These are phyloP conservation scores for Talaromyces sp. DNA, from an alignment of 2,329 filamentous ascomycete species.

Conservation along the genomic window DNA sequence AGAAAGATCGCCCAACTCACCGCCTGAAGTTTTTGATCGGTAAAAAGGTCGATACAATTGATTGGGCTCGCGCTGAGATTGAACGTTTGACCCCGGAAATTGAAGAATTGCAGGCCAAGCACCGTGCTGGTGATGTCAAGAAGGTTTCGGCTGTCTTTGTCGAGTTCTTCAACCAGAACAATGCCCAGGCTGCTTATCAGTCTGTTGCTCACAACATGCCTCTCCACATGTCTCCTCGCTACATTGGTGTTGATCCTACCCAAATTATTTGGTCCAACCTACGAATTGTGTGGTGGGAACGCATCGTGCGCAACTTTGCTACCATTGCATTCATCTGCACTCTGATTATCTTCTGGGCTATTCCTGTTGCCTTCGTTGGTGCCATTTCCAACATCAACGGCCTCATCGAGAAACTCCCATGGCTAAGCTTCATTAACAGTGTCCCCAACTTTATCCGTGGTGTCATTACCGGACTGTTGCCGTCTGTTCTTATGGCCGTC, in stretches of 20 bases:
- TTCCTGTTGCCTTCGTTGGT: slow-evolving; percentile 73
- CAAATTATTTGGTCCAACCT: slow-evolving; percentile 83
- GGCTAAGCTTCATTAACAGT: slow-evolving; percentile 65
- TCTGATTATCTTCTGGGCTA: slow-evolving; percentile 81
- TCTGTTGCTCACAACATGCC: slow-evolving; percentile 80
- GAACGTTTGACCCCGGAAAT: slow-evolving; percentile 68
- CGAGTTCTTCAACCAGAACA: slow-evolving; percentile 76
- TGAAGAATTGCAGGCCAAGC: slow-evolving; percentile 60
- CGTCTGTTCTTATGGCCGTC: slow-evolving; percentile 69
- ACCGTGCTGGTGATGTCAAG: slow-evolving; percentile 59
- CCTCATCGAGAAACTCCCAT: slow-evolving; percentile 58
- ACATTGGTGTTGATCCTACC: slow-evolving; percentile 74
- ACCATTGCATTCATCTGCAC: slow-evolving; percentile 67
- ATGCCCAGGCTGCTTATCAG: slow-evolving; percentile 82
- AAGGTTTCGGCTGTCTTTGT: slow-evolving; percentile 78
- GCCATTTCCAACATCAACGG: slow-evolving; percentile 76
- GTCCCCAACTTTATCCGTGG: slow-evolving; percentile 69
- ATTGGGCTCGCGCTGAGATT: slow-evolving; percentile 77
- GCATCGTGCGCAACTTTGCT: slow-evolving; percentile 63
- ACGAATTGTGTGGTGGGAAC: slow-evolving; percentile 79
- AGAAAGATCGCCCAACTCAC: slow-evolving; percentile 71
- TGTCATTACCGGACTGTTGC: slow-evolving; percentile 77
- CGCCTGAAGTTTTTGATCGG: slow-evolving; percentile 66
- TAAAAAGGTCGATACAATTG: slow-evolving; percentile 89
- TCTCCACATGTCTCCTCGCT: slow-evolving; percentile 78